Conservation (phyloP, 805 yeast species). For the Saturnispora serradocipensis region DNA sequence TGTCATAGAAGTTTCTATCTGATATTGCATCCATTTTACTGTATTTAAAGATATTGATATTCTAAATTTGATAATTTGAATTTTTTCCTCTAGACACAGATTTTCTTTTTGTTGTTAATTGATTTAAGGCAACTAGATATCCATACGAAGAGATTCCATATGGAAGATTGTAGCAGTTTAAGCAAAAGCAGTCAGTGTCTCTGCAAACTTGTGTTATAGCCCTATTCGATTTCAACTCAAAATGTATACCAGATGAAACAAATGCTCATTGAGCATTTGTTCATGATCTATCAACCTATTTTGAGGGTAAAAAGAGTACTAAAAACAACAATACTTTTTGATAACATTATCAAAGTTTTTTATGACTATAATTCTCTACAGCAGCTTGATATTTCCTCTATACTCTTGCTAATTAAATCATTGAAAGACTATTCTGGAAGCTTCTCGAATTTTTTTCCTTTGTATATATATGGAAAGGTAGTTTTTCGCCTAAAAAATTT, state of each 20-base stretch:
- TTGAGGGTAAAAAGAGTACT: no score
- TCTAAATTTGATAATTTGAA: not conserved
- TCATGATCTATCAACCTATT: no score
- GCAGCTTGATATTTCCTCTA: not conserved
- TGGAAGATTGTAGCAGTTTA: no score
- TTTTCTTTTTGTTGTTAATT: no score
- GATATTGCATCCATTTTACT: conserved; percentile 56
- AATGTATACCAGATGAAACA: not conserved
- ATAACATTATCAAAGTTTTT: no score
- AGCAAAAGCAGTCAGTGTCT: no score
- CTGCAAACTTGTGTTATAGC: no score
- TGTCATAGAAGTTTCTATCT: conserved; percentile 40
- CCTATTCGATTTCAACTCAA: no score
- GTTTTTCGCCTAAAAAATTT: not conserved
- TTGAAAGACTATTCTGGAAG: not conserved
- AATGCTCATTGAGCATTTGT: not conserved
- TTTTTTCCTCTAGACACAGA: not conserved
- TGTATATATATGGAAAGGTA: not conserved
- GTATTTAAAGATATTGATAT: not conserved
- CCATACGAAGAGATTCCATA: no score
- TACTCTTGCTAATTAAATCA: not conserved
- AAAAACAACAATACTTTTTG: no score
- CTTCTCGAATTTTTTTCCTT: not conserved
- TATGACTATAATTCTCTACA: no score
- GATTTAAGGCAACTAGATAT: no score